Percentiles rank a stretch among this genome's conserved stretches.
Conservation (phyloP, 139 green algal species). For the Closterium sp. region DNA sequence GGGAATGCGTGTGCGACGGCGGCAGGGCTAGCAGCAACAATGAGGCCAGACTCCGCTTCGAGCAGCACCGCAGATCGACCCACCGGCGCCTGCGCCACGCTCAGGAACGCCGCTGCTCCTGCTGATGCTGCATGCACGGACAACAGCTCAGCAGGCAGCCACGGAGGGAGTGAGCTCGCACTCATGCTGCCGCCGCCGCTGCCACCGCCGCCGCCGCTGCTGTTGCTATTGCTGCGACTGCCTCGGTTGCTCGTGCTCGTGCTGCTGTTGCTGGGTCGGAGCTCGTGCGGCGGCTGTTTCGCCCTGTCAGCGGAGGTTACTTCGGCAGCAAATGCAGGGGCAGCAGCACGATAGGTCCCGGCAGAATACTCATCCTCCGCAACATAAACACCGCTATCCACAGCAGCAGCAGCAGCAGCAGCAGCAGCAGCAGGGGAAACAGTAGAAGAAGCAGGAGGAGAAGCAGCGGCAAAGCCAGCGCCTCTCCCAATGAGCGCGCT, state of each 20-base stretch:
- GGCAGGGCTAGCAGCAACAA: neutral
- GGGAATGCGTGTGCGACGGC: neutral
- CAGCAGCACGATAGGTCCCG: no score
- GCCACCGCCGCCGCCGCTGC: no score
- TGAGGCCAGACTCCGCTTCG: neutral
- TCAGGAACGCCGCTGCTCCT: neutral
- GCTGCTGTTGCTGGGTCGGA: neutral
- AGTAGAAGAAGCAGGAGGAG: neutral
- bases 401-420: neutral
- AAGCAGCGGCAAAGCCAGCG: neutral
- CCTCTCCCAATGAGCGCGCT: neutral
- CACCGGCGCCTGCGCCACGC: neutral
- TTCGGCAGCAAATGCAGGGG: neutral
- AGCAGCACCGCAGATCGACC: neutral
- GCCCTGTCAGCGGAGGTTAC: neutral
- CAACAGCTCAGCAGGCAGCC: neutral
- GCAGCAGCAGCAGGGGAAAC: neutral
- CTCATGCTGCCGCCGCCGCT: no score
- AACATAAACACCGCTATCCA: neutral
- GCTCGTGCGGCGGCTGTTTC: neutral
- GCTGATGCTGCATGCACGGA: neutral
- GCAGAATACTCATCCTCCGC: no score
- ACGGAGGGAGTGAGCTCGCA: neutral
- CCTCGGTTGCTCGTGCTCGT: neutral
- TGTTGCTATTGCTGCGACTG: neutral